phyloP scores from a whole-genome alignment of 768 basidiomycete species.

The Lactifluus volemus region DNA sequence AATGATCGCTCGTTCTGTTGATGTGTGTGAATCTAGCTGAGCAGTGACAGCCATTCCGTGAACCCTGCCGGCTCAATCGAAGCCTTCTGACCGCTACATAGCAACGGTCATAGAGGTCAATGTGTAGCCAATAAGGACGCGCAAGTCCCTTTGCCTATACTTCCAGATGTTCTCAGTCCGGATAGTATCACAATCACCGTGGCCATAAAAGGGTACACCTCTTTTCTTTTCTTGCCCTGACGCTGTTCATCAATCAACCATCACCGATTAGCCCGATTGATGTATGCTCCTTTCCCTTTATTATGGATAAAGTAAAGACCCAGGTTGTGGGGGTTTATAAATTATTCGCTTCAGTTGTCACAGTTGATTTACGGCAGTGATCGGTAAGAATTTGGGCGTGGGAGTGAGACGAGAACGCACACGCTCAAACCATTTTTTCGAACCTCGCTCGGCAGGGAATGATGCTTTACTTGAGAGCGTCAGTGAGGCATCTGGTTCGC shows the following conservation, averaged over 20 bases:
- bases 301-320: too few species aligned
- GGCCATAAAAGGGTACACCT: slow-evolving; percentile 2
- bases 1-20: neutral
- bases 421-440: neutral
- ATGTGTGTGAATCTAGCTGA: neutral
- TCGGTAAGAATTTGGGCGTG: neutral
- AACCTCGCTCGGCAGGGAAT: neutral
- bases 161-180: slow-evolving; percentile 11
- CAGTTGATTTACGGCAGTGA: too few species aligned
- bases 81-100: slow-evolving; percentile 22
- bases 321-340: too few species aligned
- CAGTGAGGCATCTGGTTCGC: slow-evolving; percentile 2
- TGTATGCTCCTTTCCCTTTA: too few species aligned
- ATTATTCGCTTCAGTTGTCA: too few species aligned
- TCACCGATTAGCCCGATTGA: too few species aligned
- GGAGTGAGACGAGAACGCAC: neutral
- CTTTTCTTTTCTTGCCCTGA: neutral
- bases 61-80: slow-evolving; percentile 25
- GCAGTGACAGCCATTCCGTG: neutral
- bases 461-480: slow-evolving; percentile 12
- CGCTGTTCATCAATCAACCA: neutral
- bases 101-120: slow-evolving; percentile 27
- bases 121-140: slow-evolving; percentile 20
- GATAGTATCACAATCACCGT: slow-evolving; percentile 1
- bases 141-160: slow-evolving; percentile 3